Percentiles rank a stretch among this genome's conserved stretches.
Evolutionary conservation across 805 yeast genomes (phyloP).

Genomic region (Kuraishia ogatae): DNA sequence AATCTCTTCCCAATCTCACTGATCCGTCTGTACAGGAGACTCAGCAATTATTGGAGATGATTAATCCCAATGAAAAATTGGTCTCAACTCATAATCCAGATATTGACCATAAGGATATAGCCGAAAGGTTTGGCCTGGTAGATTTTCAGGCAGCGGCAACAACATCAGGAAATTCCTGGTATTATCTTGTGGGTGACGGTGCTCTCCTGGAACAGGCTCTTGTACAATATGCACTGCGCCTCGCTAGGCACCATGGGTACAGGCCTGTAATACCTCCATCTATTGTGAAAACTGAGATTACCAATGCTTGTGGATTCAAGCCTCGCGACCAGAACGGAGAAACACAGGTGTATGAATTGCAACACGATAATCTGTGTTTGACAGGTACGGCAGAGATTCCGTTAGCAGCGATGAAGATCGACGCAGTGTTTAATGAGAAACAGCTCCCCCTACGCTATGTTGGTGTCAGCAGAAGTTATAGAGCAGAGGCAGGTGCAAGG

Average conservation of each 20-base stretch:
- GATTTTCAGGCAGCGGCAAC: conserved; percentile 68
- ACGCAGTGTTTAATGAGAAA: conserved; percentile 31
- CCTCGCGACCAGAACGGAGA: conserved; percentile 87
- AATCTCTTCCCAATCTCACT: conserved; percentile 55
- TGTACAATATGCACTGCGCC: conserved; percentile 63
- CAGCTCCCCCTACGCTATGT: conserved; percentile 52
- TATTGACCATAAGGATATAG: conserved; percentile 65
- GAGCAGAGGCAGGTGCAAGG: conserved; percentile 97
- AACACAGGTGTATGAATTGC: conserved; percentile 68
- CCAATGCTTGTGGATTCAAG: conserved; percentile 87
- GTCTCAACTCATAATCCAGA: conserved; percentile 9
- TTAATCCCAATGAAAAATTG: conserved; percentile 33
- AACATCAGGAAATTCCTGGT: conserved; percentile 83
- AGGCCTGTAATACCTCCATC: conserved; percentile 75
- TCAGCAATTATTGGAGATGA: conserved; percentile 38
- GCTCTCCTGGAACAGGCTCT: conserved; percentile 87
- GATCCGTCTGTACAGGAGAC: conserved; percentile 35
- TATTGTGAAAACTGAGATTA: conserved; percentile 67
- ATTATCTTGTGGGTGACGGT: conserved; percentile 75
- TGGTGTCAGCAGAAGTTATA: conserved; percentile 78
- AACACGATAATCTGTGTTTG: conserved; percentile 42
- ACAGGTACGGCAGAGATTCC: conserved; percentile 97
- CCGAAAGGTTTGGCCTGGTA: conserved; percentile 52
- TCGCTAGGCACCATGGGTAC: conserved; percentile 64
- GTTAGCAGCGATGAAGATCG: conserved; percentile 68